Base-by-base conservation (phyloP, 2,329 filamentous ascomycete species). In the Verticillium tricorpus region DNA sequence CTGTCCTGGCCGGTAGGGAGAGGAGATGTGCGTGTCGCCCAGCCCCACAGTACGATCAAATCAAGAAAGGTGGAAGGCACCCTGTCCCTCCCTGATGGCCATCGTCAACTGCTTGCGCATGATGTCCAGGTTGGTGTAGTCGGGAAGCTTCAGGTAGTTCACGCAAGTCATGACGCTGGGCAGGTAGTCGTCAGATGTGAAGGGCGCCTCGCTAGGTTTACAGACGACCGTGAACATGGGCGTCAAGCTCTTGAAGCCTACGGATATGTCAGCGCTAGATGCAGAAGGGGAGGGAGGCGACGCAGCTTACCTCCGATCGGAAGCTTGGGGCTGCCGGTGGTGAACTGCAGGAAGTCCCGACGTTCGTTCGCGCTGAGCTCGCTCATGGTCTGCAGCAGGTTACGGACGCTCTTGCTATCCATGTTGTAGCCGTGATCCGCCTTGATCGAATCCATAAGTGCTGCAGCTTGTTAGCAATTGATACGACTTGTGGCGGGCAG, bases 91-190 rank as follows among this genome's bases (percentile, higher is more conserved):
- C 75, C 88, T 91, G 73, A 97, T 96, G 31, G 95, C 96, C 66
- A 89, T 89, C 66, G 85, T 87, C 60, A 99, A 82, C 74, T 92
- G 91, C 73, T 89, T 85, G 71, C 85, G 89, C 77, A 99, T 87
- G 59, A 89, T 83, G 1, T 91, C 85, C 65, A 96, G 79, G 68
- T 80, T 87, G 67, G 88, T 94, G 77, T 99, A 99, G 76, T 99
- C 92, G 22, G 95, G 95, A 71, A 99, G 84, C 78, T 99, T 99
- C 70, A 99, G 86, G 74, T 99, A 99, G 76, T 99, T 99, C 77
- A 97, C 95, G 74, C 96, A 99, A 12, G 96, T 99, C 96, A 99
- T 99, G 74, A 99, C 96, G 73, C 93, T 98, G 14, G 96, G 95
- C n/a, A 99, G 84, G 71, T 98, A 99, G 78, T 99, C 95, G 72